Conservation (phyloP, 768 basidiomycete species). For the Roridomyces roridus region DNA sequence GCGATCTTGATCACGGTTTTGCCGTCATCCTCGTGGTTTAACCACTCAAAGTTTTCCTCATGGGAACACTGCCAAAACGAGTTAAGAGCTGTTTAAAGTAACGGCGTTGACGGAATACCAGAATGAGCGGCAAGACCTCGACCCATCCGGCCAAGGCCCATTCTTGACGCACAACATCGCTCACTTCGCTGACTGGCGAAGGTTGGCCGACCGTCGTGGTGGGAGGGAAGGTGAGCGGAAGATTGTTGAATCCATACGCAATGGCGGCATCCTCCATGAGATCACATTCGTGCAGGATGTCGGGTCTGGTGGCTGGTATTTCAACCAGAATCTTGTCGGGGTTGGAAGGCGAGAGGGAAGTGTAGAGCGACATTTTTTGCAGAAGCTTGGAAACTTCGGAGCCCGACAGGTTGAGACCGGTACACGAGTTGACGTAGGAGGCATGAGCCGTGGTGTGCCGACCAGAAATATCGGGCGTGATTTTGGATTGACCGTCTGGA, state of each 20-base stretch:
- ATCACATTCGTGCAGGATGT: conserved; percentile 98
- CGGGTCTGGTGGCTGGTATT: conserved; percentile 94
- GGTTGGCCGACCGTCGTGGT: conserved; percentile 97
- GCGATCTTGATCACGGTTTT: conserved; percentile 87
- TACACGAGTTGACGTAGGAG: conserved; percentile 96
- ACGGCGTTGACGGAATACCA: too few species aligned
- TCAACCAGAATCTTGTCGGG: conserved; percentile 75
- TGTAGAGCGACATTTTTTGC: conserved; percentile 80
- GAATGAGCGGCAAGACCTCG: conserved; percentile 91
- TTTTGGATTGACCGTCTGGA: conserved; percentile 74
- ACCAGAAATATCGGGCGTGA: conserved; percentile 84
- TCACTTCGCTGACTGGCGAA: conserved; percentile 85
- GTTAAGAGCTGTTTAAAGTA: neutral
- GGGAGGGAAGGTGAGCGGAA: conserved; percentile 88
- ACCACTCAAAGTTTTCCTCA: conserved; percentile 96
- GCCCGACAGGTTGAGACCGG: conserved; percentile 77
- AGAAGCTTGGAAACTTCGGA: conserved; percentile 75
- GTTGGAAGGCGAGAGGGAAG: conserved; percentile 57
- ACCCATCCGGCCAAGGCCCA: conserved; percentile 97
- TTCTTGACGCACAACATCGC: conserved; percentile 86
- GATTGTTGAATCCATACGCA: conserved; percentile 97
- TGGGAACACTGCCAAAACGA: conserved; percentile 80
- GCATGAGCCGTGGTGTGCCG: conserved; percentile 75
- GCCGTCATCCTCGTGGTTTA: conserved; percentile 87
- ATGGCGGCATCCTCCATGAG: conserved; percentile 98